A percentile compares a stretch with the other conserved stretches of the same genome.
These are phyloP conservation scores for Arctostaphylos glauca DNA, from an alignment of 148 eudicot species.

Conservation along the genomic window DNA sequence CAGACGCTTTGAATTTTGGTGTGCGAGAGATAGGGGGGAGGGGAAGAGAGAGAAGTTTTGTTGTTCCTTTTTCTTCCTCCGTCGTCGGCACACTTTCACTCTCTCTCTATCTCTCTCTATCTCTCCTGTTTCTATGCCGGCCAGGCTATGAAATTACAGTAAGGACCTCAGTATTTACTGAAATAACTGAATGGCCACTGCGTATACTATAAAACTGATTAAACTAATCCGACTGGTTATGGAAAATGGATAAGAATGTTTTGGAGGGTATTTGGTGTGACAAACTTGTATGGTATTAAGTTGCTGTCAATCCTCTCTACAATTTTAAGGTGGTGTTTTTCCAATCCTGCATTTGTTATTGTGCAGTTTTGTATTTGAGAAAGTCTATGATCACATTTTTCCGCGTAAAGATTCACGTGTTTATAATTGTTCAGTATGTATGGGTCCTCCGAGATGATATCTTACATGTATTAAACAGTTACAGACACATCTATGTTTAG, in stretches of 20 bases:
- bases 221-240: neutral
- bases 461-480: too few species aligned
- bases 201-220: neutral
- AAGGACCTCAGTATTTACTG: neutral
- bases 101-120: neutral
- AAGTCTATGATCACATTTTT: too few species aligned
- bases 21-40: too few species aligned
- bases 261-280: neutral
- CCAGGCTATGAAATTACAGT: neutral
- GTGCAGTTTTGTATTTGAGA: too few species aligned
- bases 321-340: too few species aligned
- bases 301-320: neutral
- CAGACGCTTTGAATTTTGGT: slow-evolving; percentile 11
- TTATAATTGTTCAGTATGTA: too few species aligned
- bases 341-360: too few species aligned
- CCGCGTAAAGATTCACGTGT: too few species aligned
- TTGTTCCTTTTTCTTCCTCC: neutral
- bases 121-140: neutral
- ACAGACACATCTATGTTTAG: too few species aligned
- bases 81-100: neutral
- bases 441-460: too few species aligned
- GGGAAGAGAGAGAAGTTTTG: neutral
- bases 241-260: neutral
- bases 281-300: neutral
- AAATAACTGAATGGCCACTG: neutral